Base-by-base conservation (phyloP, 768 basidiomycete species). In the Phylloporus scabripes region DNA sequence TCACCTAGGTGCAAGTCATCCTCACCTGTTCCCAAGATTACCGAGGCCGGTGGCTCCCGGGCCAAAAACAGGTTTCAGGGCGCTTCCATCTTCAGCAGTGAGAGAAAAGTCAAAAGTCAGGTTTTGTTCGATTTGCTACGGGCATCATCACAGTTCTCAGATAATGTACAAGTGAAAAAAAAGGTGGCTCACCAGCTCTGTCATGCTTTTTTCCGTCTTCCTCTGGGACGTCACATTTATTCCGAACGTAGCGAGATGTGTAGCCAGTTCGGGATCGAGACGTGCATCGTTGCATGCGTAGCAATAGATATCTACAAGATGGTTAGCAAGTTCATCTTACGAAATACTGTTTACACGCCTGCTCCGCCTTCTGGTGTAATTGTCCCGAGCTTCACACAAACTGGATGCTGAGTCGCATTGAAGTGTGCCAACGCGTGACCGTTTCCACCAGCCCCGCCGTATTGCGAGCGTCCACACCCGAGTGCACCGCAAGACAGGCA, bases 131-230 rank as follows among this genome's bases (percentile, higher is more conserved):
- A 98, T 87, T 87, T 98, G 91, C 91, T 85, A 42, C 5, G 31
- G n/a, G 4, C 11, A 42, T 14, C 1, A 14, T 52, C 18, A 52
- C 46, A 42, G 8, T 41, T 36, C 3, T n/a, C 5, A 10, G 12
- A 9, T 1, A 48, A 31, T 31, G 5, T 26, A 2, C 17, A 4
- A 50, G 7, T 9, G n/a, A n/a, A 10, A 50, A 7, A 28, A 4
- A 49, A 17, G 17, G 17, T 12, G 1, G 63, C 80, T 43, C 50
- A 93, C 92, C 54, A 99, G 74, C 62, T 99, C 95, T 0, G 94
- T 96, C 84, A 96, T 90, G 49, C 83, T 91, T 71, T 96, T 97
- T 65, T 96, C 92, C 0, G 94, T 97, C 71, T 98, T 98, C 5
- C 70, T 83, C 60, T 89, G 83, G 0, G 76, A 78, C 32, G 78